Evolutionary conservation across 2,329 filamentous ascomycete species (phyloP).

Genomic region (Fusarium annulatum): DNA sequence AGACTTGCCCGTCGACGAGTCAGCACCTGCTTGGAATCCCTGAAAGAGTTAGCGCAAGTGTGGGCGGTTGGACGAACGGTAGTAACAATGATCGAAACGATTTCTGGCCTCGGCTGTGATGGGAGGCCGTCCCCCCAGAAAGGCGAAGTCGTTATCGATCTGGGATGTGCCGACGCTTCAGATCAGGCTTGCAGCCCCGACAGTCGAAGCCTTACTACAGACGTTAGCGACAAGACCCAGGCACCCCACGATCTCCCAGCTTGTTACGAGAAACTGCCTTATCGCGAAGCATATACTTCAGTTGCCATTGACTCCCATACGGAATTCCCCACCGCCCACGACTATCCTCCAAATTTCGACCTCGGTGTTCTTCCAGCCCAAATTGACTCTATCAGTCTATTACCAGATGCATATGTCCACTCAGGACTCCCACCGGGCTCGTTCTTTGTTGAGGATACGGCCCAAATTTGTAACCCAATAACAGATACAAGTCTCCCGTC

Average conservation of each 20-base stretch:
- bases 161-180: not conserved
- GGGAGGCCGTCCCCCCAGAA: not conserved
- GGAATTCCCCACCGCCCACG: accelerated
- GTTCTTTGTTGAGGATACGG: not conserved
- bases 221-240: not conserved
- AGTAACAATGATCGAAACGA: not conserved
- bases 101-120: not conserved
- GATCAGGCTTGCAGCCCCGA: accelerated
- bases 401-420: accelerated
- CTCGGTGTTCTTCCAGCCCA: not conserved
- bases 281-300: too few relatives aligned
- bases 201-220: accelerated
- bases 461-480: not conserved
- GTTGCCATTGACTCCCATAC: not conserved
- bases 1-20: not conserved
- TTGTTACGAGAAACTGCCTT: not conserved
- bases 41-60: not conserved
- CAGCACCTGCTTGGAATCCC: not conserved
- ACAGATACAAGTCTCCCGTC: not conserved
- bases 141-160: not conserved
- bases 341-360: not conserved
- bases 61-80: not conserved
- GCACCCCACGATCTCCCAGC: accelerated
- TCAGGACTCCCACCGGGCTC: accelerated
- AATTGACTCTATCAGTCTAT: not conserved